Percentiles rank a stretch among this genome's conserved stretches.
These are phyloP conservation scores for Auricularia heimuer DNA, from an alignment of 768 basidiomycete genomes.

Conservation along the genomic window DNA sequence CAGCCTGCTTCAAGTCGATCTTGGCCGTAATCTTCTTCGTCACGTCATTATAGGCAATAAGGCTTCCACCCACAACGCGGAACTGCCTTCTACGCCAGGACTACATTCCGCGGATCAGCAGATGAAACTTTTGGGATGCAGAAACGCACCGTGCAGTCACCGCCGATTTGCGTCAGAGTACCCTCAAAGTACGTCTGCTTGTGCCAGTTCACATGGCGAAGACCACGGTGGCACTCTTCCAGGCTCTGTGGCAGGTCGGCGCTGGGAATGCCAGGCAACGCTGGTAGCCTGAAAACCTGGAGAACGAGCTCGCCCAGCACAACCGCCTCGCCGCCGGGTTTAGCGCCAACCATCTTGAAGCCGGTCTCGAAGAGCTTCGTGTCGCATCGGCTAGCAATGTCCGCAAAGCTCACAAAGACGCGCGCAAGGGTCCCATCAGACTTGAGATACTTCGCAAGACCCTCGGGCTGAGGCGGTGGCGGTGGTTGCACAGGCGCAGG, in stretches of 20 bases:
- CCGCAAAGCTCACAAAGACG: conserved; percentile 82
- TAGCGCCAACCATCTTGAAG: conserved; percentile 73
- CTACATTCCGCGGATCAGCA: conserved; percentile 27
- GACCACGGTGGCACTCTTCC: conserved; percentile 83
- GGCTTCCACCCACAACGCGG: conserved; percentile 73
- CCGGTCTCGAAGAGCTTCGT: conserved; percentile 75
- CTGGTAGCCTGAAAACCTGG: conserved; percentile 84
- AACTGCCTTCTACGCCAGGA: conserved; percentile 77
- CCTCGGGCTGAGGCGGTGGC: conserved; percentile 31
- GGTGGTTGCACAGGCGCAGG: conserved; percentile 32
- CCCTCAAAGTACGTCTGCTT: conserved; percentile 92
- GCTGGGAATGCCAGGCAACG: conserved; percentile 70
- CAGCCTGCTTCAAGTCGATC: conserved; percentile 83
- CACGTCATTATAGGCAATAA: conserved; percentile 87
- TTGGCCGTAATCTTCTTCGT: conserved; percentile 84
- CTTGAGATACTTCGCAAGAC: conserved; percentile 73
- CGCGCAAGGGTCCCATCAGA: conserved; percentile 82
- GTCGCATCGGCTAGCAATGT: conserved; percentile 74
- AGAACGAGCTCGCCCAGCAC: conserved; percentile 83
- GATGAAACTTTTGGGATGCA: not conserved
- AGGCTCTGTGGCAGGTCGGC: conserved; percentile 82
- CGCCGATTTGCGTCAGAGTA: conserved; percentile 83
- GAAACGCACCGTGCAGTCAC: conserved; percentile 74
- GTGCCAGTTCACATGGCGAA: conserved; percentile 88
- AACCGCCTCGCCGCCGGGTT: conserved; percentile 35